A percentile compares a stretch with the other conserved stretches of the same genome.
Evolutionary conservation across 495 filamentous ascomycete genomes (phyloP).

Genomic region (Trichoderma reesei): DNA sequence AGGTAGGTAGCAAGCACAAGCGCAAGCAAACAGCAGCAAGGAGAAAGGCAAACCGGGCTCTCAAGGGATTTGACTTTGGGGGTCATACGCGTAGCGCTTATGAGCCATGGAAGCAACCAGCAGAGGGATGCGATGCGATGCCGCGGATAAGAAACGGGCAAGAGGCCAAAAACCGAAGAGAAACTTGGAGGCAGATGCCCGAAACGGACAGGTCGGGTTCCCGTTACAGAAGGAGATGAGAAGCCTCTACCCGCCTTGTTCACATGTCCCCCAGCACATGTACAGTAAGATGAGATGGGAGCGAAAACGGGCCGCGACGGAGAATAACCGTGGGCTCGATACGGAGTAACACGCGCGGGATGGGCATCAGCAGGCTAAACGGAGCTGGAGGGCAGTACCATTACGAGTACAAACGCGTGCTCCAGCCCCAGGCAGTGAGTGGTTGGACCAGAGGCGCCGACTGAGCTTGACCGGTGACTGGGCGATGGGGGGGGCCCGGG

Average conservation of each 20-base stretch:
- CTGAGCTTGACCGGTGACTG: neutral
- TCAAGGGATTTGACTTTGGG: too few relatives aligned
- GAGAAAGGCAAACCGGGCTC: neutral
- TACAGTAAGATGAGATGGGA: neutral
- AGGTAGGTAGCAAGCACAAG: too few relatives aligned
- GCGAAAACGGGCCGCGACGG: slow-evolving; percentile 1
- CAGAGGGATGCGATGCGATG: too few relatives aligned
- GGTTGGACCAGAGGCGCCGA: neutral
- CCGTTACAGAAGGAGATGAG: neutral
- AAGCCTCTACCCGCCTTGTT: too few relatives aligned
- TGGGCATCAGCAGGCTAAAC: neutral
- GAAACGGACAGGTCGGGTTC: neutral
- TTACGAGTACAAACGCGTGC: neutral
- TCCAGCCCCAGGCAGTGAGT: neutral
- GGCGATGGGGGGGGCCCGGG: neutral
- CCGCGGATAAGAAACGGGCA: too few relatives aligned
- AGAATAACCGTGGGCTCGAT: neutral
- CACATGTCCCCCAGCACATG: neutral
- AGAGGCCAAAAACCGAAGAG: neutral
- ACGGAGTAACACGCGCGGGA: neutral
- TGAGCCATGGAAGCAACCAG: neutral
- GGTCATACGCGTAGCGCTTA: too few relatives aligned
- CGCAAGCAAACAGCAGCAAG: neutral
- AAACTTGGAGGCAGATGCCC: neutral
- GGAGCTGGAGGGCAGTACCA: neutral